Evolutionary conservation across 2,329 filamentous ascomycete genomes (phyloP).

Genomic region (Ophiostoma australiae): DNA sequence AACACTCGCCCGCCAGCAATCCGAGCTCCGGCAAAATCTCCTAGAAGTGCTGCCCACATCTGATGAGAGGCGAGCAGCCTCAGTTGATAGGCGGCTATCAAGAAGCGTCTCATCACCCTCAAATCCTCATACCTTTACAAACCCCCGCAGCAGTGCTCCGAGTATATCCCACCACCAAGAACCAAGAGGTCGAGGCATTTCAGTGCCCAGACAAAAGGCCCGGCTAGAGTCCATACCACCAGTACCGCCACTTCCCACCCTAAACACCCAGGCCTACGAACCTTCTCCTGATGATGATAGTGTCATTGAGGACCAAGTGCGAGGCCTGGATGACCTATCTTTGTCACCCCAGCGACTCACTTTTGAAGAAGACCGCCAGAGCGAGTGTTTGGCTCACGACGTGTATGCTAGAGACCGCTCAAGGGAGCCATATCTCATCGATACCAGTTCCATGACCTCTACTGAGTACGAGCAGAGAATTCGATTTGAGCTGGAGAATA

Average conservation of each 20-base stretch:
- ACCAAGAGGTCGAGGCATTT: constrained; percentile 14
- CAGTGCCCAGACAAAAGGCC: constrained; percentile 19
- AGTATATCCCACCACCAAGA: constrained; percentile 34
- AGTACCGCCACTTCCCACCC: constrained; percentile 3
- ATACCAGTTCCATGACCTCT: constrained; percentile 47
- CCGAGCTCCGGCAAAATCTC: constrained; percentile 70
- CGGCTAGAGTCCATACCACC: constrained; percentile 22
- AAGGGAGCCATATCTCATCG: constrained; percentile 31
- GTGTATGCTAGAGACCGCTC: background rate
- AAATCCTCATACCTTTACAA: constrained; percentile 35
- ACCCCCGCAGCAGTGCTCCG: constrained; percentile 47
- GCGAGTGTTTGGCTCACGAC: background rate
- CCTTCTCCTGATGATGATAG: background rate
- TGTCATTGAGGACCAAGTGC: background rate
- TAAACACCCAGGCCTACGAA: background rate
- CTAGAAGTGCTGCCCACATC: constrained; percentile 58
- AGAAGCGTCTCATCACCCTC: constrained; percentile 36
- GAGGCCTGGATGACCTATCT: background rate
- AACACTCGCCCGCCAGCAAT: constrained; percentile 78
- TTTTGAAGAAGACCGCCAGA: constrained; percentile 6
- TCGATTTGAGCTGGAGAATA: constrained; percentile 74
- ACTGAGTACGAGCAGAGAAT: constrained; percentile 60
- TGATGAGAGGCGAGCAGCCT: constrained; percentile 67
- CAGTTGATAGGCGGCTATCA: constrained; percentile 48
- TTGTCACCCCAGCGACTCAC: background rate